Evolutionary conservation across 768 basidiomycete species (phyloP).

Genomic region (Vararia minispora): DNA sequence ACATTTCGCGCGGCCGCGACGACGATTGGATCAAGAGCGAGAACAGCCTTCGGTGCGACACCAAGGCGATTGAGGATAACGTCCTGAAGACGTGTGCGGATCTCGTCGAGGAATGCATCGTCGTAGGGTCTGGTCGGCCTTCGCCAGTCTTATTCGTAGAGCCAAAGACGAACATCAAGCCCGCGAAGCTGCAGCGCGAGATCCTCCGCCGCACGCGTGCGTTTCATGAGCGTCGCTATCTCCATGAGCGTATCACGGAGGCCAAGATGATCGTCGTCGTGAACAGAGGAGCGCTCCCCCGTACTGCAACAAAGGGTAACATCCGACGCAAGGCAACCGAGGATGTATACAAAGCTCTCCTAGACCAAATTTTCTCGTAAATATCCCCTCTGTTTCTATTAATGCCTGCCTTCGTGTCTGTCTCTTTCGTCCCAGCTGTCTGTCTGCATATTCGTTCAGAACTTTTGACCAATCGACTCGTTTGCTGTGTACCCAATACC

Average conservation of each 20-base stretch:
- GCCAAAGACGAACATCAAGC: slow-evolving; percentile 35
- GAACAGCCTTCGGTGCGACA: slow-evolving; percentile 69
- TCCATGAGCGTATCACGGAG: slow-evolving; percentile 67
- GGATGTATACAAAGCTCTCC: slow-evolving; percentile 41
- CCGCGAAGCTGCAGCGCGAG: slow-evolving; percentile 52
- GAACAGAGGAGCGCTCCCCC: slow-evolving; percentile 51
- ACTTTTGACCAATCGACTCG: too few relatives aligned
- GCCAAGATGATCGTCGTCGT: slow-evolving; percentile 60
- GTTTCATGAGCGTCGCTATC: slow-evolving; percentile 65
- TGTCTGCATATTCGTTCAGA: too few relatives aligned
- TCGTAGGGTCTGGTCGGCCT: slow-evolving; percentile 67
- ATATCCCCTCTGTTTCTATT: too few relatives aligned
- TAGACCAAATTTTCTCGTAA: slow-evolving; percentile 59
- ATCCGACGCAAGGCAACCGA: slow-evolving; percentile 71
- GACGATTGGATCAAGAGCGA: slow-evolving; percentile 85
- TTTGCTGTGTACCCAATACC: too few relatives aligned
- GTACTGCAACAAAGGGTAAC: slow-evolving; percentile 76
- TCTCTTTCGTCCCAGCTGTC: too few relatives aligned
- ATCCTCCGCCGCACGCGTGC: slow-evolving; percentile 62
- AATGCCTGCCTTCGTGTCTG: too few relatives aligned
- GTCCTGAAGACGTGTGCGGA: slow-evolving; percentile 51
- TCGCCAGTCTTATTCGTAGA: slow-evolving; percentile 72
- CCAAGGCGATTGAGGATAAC: slow-evolving; percentile 73
- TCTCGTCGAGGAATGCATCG: slow-evolving; percentile 63
- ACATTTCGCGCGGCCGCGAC: slow-evolving; percentile 58